These are phyloP conservation scores for Diaporthe vaccinii DNA, from an alignment of 2,329 filamentous ascomycete species.

Conservation along the genomic window DNA sequence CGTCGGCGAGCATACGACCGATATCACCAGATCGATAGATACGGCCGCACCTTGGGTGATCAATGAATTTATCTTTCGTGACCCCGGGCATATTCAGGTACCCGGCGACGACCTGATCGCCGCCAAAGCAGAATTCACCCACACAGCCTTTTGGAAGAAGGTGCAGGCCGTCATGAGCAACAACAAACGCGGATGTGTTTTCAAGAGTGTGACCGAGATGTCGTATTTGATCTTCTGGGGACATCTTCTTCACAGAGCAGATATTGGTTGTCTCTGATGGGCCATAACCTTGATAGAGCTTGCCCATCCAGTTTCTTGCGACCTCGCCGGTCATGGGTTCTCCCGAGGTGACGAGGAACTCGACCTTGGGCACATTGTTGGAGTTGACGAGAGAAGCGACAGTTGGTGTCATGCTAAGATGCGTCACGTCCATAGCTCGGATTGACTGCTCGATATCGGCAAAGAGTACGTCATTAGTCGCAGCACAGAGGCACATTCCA, in stretches of 20 bases:
- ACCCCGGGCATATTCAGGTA: conserved; percentile 77
- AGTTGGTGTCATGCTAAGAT: conserved; percentile 88
- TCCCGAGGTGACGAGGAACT: conserved; percentile 84
- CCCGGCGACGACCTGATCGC: conserved; percentile 82
- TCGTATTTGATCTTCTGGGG: conserved; percentile 69
- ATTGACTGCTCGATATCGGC: conserved; percentile 79
- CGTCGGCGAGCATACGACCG: conserved; percentile 82
- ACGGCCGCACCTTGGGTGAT: conserved; percentile 76
- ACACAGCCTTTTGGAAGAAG: conserved; percentile 77
- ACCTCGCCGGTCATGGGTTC: conserved; percentile 83
- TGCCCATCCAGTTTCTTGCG: conserved; percentile 75
- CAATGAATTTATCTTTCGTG: conserved; percentile 76
- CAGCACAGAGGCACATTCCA: conserved; percentile 84
- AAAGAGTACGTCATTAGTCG: conserved; percentile 80
- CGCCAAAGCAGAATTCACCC: conserved; percentile 90
- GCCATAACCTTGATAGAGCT: conserved; percentile 85
- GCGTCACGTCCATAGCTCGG: conserved; percentile 74
- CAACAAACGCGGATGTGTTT: conserved; percentile 82
- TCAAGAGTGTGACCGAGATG: conserved; percentile 82
- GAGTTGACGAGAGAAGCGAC: conserved; percentile 83
- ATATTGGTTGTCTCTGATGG: conserved; percentile 92
- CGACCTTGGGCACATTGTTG: conserved; percentile 75
- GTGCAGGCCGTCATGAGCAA: conserved; percentile 60
- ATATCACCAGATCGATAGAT: conserved; percentile 88
- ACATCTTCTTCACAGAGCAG: conserved; percentile 79